Evolutionary conservation across 495 filamentous ascomycete species (phyloP).

Genomic region (Talaromyces ruber): DNA sequence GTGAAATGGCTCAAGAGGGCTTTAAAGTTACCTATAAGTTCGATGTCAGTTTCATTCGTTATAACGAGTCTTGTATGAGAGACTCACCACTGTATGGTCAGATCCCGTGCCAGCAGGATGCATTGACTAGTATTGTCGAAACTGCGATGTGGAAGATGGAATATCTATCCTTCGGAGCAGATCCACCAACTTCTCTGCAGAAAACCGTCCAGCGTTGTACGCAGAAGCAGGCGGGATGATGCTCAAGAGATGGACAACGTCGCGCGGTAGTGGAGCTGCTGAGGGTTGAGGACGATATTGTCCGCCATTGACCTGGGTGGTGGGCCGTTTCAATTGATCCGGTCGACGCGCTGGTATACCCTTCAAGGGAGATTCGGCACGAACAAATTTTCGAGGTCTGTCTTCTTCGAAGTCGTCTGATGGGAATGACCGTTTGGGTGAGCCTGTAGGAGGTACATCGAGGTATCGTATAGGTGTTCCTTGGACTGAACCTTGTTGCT

Average conservation of each 20-base stretch:
- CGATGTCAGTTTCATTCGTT: background rate
- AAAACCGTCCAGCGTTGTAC: constrained; percentile 61
- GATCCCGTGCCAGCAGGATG: constrained; percentile 16
- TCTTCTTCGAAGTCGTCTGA: constrained; percentile 63
- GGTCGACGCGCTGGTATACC: constrained; percentile 72
- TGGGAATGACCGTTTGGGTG: constrained; percentile 67
- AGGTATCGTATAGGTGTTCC: constrained; percentile 45
- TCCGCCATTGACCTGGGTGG: constrained; percentile 20
- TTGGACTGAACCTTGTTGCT: constrained; percentile 33
- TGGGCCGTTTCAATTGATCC: constrained; percentile 62
- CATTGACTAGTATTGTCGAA: constrained; percentile 24
- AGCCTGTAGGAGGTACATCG: constrained; percentile 46
- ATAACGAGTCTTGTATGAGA: background rate
- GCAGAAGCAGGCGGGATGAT: constrained; percentile 70
- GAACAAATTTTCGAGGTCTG: constrained; percentile 68
- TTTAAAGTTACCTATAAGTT: background rate
- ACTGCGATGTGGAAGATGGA: constrained; percentile 44
- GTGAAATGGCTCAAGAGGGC: background rate
- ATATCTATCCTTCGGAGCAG: constrained; percentile 60
- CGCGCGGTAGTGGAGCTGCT: constrained; percentile 56
- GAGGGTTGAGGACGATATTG: constrained; percentile 36
- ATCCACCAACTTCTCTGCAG: constrained; percentile 60
- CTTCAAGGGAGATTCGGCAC: constrained; percentile 82
- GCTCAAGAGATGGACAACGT: constrained; percentile 72
- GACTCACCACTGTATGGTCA: constrained; percentile 27